Evolutionary conservation across 305 asterid genomes (phyloP).

Genomic region (Nicotiana rustica): DNA sequence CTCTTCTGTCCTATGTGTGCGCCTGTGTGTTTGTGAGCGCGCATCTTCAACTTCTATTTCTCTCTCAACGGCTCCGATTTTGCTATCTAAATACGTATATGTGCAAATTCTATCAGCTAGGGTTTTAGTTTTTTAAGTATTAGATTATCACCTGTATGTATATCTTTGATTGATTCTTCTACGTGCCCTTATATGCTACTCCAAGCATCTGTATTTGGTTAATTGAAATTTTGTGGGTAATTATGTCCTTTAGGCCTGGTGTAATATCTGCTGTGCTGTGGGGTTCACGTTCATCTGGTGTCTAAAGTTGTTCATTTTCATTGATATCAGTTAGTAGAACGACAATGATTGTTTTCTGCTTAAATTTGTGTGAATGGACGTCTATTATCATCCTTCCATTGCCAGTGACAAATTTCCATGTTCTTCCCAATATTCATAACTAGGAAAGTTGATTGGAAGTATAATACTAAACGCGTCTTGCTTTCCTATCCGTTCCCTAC

Average conservation of each 20-base stretch:
- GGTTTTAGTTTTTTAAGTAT: background rate
- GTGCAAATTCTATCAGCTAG: background rate
- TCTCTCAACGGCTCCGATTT: background rate
- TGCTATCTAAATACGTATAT: background rate
- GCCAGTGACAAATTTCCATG: background rate
- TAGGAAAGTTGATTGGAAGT: constrained; percentile 13
- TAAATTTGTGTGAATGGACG: background rate
- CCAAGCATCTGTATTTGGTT: background rate
- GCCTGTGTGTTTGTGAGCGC: background rate
- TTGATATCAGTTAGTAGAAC: background rate
- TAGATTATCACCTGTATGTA: background rate
- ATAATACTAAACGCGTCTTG: background rate
- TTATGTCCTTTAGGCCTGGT: background rate
- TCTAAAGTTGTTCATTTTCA: background rate
- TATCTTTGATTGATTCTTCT: background rate
- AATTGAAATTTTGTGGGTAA: background rate
- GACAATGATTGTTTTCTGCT: background rate
- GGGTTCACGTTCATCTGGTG: constrained; percentile 13
- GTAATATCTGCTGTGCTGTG: background rate
- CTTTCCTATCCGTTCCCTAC: background rate
- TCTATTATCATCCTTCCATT: background rate
- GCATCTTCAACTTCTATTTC: background rate
- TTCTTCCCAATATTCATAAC: background rate
- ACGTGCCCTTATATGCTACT: background rate
- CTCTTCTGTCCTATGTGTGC: background rate